These are phyloP conservation scores for Astrocystis sublimbata DNA, from an alignment of 495 filamentous ascomycete species.

Conservation along the genomic window DNA sequence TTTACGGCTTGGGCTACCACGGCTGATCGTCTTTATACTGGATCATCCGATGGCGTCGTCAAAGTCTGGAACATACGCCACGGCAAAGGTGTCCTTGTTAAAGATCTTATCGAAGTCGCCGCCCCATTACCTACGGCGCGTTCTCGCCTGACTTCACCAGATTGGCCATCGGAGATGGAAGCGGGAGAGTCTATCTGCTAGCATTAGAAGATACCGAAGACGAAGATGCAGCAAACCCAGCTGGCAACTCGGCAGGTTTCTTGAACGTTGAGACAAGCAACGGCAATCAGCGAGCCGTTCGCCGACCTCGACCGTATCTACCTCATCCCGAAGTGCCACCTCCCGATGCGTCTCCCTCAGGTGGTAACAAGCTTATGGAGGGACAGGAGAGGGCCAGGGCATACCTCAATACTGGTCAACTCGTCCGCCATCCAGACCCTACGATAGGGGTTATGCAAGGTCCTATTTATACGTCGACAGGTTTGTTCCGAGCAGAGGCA, in stretches of 20 bases:
- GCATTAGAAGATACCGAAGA: conserved; percentile 41
- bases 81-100: conserved; percentile 58
- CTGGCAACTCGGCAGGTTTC: conserved; percentile 18
- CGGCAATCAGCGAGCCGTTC: conserved; percentile 27
- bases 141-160: conserved; percentile 73
- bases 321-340: conserved; percentile 46
- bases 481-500: conserved; percentile 38
- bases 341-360: conserved; percentile 43
- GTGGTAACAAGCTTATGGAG: conserved; percentile 17
- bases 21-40: conserved; percentile 77
- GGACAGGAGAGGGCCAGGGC: conserved; percentile 20
- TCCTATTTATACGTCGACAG: conserved; percentile 40
- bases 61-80: conserved; percentile 79
- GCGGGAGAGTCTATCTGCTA: conserved; percentile 70
- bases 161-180: conserved; percentile 74
- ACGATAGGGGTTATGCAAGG: conserved; percentile 50
- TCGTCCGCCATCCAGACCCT: conserved; percentile 34
- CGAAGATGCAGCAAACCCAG: conserved; percentile 27
- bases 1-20: conserved; percentile 77
- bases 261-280: conserved; percentile 24
- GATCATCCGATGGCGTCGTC: conserved; percentile 82
- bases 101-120: conserved; percentile 53
- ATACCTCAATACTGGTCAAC: conserved; percentile 34
- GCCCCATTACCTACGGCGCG: conserved; percentile 63
- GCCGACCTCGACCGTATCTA: conserved; percentile 43